Evolutionary conservation across 805 yeast species (phyloP).

Genomic region (Priceomyces medius): DNA sequence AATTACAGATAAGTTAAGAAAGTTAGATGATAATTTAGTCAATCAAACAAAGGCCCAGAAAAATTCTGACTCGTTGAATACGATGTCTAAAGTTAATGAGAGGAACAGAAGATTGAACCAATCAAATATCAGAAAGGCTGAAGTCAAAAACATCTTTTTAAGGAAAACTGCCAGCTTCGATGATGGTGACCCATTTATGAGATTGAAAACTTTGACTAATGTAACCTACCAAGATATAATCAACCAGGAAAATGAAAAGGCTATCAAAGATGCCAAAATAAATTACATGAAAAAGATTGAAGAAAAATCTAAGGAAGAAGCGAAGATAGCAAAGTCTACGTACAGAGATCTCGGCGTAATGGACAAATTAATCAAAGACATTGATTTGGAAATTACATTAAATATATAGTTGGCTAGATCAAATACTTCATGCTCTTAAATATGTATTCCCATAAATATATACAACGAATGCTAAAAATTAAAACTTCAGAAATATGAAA

Average conservation of each 20-base stretch:
- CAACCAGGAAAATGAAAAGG: constrained; percentile 58
- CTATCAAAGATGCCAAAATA: constrained; percentile 51
- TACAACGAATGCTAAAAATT: constrained; percentile 1
- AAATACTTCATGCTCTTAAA: neutral
- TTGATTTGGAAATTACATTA: constrained; percentile 35
- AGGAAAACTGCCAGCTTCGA: constrained; percentile 49
- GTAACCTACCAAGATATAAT: constrained; percentile 67
- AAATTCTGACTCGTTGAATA: constrained; percentile 40
- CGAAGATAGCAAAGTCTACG: constrained; percentile 46
- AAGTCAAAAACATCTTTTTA: constrained; percentile 57
- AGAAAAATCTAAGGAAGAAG: constrained; percentile 46
- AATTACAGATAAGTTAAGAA: constrained; percentile 36
- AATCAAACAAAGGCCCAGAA: constrained; percentile 35
- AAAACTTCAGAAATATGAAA: neutral
- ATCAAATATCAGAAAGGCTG: constrained; percentile 76
- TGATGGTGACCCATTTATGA: constrained; percentile 75
- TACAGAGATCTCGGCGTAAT: constrained; percentile 59
- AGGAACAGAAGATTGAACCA: constrained; percentile 83
- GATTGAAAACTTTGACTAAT: constrained; percentile 84
- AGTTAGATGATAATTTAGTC: constrained; percentile 48
- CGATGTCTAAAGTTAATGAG: constrained; percentile 72
- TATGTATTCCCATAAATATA: constrained; percentile 2
- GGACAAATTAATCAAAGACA: constrained; percentile 47
- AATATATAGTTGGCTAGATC: constrained; percentile 2
- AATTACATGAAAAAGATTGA: constrained; percentile 39